These are phyloP conservation scores for Musa balbisiana DNA, from an alignment of 202 grass and related monocot species.

Conservation along the genomic window DNA sequence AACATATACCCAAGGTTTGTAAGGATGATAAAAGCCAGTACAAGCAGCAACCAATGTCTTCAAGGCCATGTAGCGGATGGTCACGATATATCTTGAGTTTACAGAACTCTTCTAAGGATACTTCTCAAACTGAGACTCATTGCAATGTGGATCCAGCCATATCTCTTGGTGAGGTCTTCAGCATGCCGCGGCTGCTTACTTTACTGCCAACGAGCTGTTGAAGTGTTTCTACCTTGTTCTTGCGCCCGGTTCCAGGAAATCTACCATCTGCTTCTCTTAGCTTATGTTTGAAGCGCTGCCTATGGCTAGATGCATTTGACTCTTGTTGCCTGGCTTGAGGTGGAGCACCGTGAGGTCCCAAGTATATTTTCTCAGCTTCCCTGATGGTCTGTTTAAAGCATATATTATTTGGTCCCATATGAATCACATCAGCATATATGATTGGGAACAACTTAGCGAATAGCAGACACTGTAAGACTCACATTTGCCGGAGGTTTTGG, in stretches of 20 bases:
- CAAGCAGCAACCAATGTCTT: not conserved
- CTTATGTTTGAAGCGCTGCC: constrained; percentile 73
- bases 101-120: constrained; percentile 13
- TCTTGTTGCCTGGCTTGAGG: constrained; percentile 60
- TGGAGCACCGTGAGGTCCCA: constrained; percentile 74
- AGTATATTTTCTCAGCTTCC: constrained; percentile 67
- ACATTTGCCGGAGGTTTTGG: constrained; percentile 63
- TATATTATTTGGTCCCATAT: not conserved
- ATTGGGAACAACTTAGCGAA: not conserved
- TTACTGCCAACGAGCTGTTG: constrained; percentile 49
- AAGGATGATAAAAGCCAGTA: not conserved
- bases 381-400: constrained; percentile 38
- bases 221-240: constrained; percentile 74
- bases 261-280: constrained; percentile 76
- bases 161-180: constrained; percentile 44
- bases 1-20: not conserved
- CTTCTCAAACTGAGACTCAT: constrained; percentile 72
- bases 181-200: constrained; percentile 17
- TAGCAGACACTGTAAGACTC: constrained; percentile 7
- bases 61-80: not conserved
- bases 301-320: constrained; percentile 37
- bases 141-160: constrained; percentile 86
- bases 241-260: constrained; percentile 34
- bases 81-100: not conserved
- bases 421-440: not conserved